Evolutionary conservation across 352 stramenopile species (phyloP), one percentile per base, ranked within the genome.

Genomic region (Pythium brachiatum): DNA sequence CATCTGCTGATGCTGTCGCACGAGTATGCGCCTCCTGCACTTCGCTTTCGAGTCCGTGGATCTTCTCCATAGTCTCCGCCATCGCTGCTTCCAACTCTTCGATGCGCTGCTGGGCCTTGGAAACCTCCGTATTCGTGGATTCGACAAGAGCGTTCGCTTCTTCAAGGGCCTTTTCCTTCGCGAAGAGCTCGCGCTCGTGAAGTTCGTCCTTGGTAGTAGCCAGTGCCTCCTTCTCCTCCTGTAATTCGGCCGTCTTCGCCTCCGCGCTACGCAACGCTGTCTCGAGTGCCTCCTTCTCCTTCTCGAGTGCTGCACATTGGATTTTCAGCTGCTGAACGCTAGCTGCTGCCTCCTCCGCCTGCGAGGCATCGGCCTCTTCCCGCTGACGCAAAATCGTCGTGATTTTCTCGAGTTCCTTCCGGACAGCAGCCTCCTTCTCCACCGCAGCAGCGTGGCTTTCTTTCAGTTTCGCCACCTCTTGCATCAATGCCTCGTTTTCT

Each of bases 401-500:
- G 4, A 66, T 51, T 57, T 88, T 75, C 2, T 65, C 51, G 1
- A 66, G 36, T 3, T 27, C 44, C 7, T n/a, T 31, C 4, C 18
- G 5, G 1, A 21, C 21, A 0, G 16, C 21, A 26, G 23, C 13
- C 47, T 62, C 43, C 34, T 66, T 53, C 36, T 56, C 32, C 3
- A 38, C 31, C 0, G 62, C 56, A 13, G 26, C 32, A 2, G 53
- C 51, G 6, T 38, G 31, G 31, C 31, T 31, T 52, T 29, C 11
- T 11, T 59, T 52, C 21, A 57, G 12, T 6, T 46, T 32, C 21
- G 13, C 34, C 11, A 55, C 34, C 16, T 44, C 20, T 13, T 43
- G 18, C 5, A 34, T 21, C 20, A 91, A 55, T 27, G 38, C 44
- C 27, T 89, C 81, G 21, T 90, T 92, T 53, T 90, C 84, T 32